Percentiles rank a stretch among this genome's conserved stretches.
phyloP scores from a whole-genome alignment of 1,139 yeast genomes.

The Kodamaea derodonti region DNA sequence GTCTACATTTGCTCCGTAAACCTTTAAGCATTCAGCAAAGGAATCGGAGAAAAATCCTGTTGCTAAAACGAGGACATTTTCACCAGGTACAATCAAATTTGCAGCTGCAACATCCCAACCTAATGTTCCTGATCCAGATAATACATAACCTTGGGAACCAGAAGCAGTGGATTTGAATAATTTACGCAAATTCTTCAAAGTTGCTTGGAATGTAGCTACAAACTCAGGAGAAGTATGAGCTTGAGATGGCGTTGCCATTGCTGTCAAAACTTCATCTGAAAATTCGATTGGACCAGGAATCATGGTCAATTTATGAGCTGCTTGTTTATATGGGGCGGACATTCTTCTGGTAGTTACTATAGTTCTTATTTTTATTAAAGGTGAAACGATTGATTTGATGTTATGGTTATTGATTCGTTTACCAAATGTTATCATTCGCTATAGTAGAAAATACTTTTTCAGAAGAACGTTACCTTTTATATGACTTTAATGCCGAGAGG shows the following conservation, averaged over 20 bases:
- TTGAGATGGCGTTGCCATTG: constrained; percentile 82
- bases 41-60: constrained; percentile 93
- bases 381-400: background rate
- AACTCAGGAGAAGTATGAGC: constrained; percentile 93
- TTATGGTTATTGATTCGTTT: background rate
- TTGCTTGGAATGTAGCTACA: constrained; percentile 66
- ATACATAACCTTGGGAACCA: constrained; percentile 69
- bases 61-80: constrained; percentile 71
- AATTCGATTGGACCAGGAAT: constrained; percentile 96
- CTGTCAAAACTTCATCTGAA: constrained; percentile 73
- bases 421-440: constrained; percentile 1
- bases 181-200: constrained; percentile 62
- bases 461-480: background rate
- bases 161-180: constrained; percentile 69
- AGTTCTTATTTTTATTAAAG: background rate
- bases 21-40: constrained; percentile 73
- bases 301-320: constrained; percentile 57
- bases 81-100: constrained; percentile 66
- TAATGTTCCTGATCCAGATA: constrained; percentile 89
- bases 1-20: constrained; percentile 68
- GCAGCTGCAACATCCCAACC: constrained; percentile 93
- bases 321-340: constrained; percentile 27
- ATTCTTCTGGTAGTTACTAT: constrained; percentile 1
- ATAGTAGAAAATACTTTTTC: background rate
- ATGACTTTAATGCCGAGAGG: background rate